Evolutionary conservation across 495 filamentous ascomycete species (phyloP), one percentile per base, ranked within the genome.

Genomic region (Penicillium dipodomyicola): DNA sequence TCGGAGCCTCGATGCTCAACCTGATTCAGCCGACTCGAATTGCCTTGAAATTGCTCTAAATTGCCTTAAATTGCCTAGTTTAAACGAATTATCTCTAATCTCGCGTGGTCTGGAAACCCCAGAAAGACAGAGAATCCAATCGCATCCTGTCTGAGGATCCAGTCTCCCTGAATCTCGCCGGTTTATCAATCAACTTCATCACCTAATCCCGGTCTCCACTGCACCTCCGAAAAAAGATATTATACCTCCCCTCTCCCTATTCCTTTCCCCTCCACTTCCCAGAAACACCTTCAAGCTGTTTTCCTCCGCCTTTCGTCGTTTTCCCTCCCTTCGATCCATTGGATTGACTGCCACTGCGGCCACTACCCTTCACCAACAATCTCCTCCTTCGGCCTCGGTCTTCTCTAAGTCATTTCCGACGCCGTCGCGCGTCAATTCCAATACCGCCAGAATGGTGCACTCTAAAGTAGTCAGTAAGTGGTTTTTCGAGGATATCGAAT

Each of bases 401-500:
- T 62, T 74, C 47, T 65, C 68, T 17, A 67, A 65, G 40, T 48
- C 65, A 51, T 57, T 75, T 37, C 65, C 73, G 68, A 76, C 77
- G 67, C 73, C 76, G 17, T 56, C 68, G 70, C 72, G 71, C 74
- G 69, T 68, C 71, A 69, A 68, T 70, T 67, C 68, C 41, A 59
- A 61, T 22, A 40, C 62, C 57, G 57, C 71, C 67, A 78, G 82
- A 74, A 87, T 81, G 67, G 90, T 90, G 81, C 89, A 92, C 72
- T 86, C 78, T 74, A 90, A 90, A 69, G 89, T 93, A 47, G 87
- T 92, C 65, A 84, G 84, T 87, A 75, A 72, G 84, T 85, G 40
- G 30, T 39, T 3, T 22, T n/a, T 17, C 33, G 17, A 44, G 25
- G 3, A 17, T 15, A 53, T 62, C 20, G 25, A 25, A 37, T 46